Evolutionary conservation across 2,329 filamentous ascomycete species (phyloP).

Genomic region (Didymella lethalis): DNA sequence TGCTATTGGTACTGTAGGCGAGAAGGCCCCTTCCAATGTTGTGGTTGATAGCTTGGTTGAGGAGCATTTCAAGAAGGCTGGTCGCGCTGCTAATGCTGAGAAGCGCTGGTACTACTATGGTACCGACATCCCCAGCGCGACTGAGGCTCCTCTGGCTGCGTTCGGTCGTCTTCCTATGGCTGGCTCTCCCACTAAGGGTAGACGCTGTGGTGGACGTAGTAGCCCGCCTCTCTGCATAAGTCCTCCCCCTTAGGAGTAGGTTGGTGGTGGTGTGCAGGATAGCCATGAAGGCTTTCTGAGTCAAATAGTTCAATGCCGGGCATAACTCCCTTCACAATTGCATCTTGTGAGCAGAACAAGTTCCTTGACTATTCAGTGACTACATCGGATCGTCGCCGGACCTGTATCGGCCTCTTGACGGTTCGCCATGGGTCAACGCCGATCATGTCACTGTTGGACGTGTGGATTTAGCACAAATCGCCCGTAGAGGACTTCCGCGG

Average conservation of each 20-base stretch:
- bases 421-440: neutral
- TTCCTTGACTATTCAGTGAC: conserved; percentile 1
- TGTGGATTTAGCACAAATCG: neutral
- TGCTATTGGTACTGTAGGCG: conserved; percentile 4
- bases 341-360: neutral
- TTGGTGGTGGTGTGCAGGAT: no score
- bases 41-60: neutral
- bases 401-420: neutral
- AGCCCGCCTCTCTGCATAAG: neutral
- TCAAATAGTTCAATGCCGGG: conserved; percentile 1
- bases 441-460: neutral
- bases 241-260: no score
- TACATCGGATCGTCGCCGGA: neutral
- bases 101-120: conserved; percentile 8
- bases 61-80: conserved; percentile 1
- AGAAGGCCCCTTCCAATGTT: conserved; percentile 1
- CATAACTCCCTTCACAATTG: conserved; percentile 1
- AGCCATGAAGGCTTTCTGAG: conserved; percentile 2
- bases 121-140: conserved; percentile 1
- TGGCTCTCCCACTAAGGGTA: neutral
- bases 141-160: no score
- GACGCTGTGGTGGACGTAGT: neutral
- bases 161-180: neutral
- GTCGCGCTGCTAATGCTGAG: conserved; percentile 6
- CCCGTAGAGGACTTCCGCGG: no score